A percentile compares a stretch with the other conserved stretches of the same genome.
phyloP scores from a whole-genome alignment of 306 rosid species.

The Boehmeria nivea region DNA sequence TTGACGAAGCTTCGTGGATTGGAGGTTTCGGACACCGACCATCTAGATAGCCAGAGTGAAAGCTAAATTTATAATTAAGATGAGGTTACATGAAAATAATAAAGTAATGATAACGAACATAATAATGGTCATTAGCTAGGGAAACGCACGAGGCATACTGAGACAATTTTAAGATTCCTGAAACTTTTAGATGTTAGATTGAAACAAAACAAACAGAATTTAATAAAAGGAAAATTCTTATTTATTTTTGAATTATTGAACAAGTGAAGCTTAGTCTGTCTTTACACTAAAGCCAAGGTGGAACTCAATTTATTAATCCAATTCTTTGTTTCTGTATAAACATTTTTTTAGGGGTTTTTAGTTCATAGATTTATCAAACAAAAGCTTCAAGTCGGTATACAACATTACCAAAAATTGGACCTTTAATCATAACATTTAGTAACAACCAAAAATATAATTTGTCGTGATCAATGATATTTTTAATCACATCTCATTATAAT shows the following conservation, averaged over 20 bases:
- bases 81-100: constrained; percentile 2
- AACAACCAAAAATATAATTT: too few relatives aligned
- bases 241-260: constrained; percentile 37
- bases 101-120: not conserved
- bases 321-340: too few relatives aligned
- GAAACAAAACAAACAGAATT: constrained; percentile 19
- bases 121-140: constrained; percentile 26
- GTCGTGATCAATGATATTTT: too few relatives aligned
- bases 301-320: constrained; percentile 29
- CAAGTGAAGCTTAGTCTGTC: constrained; percentile 71
- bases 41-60: constrained; percentile 5
- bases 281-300: constrained; percentile 60
- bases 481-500: too few relatives aligned
- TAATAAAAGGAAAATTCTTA: not conserved
- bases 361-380: too few relatives aligned
- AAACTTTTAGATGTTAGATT: too few relatives aligned
- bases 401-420: too few relatives aligned
- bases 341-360: too few relatives aligned
- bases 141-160: constrained; percentile 43
- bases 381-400: too few relatives aligned
- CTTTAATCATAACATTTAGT: too few relatives aligned
- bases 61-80: constrained; percentile 5
- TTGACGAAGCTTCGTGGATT: constrained; percentile 54
- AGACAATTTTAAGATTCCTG: constrained; percentile 41
- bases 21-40: constrained; percentile 62